Evolutionary conservation across 2,329 filamentous ascomycete species (phyloP), one percentile per base, ranked within the genome.

Genomic region (Colletotrichum paranaense): DNA sequence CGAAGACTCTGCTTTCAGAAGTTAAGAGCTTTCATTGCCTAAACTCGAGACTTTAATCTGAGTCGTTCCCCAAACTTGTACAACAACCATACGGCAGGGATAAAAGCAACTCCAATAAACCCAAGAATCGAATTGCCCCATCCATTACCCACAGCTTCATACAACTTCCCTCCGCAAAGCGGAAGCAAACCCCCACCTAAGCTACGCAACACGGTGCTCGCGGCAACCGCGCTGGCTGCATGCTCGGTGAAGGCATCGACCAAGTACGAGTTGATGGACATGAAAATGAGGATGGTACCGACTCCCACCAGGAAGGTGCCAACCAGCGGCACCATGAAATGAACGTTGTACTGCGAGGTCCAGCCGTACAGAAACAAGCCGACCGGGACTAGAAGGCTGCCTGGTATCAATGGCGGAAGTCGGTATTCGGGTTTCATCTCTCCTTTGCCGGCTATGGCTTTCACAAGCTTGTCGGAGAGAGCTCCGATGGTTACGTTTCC

Each of bases 211-310:
- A 93, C 87, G 0, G 91, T 92, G 76, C 88, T 92, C 2, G 91
- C 91, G 0, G 92, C 92, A 11, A 92, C 88, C 2, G 90, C 92
- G 4, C 86, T 88, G 22, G 92, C 92, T 1, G 91, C 89, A 75
- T 91, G 90, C 69, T 86, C 81, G 58, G 89, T 86, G 74, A 89
- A 90, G 2, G 83, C 81, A 77, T 90, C 88, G 64, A 88, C 86
- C 16, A 90, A 81, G 69, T 90, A 90, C 76, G 87, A 90, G 53
- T 55, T 26, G 55, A 3, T 67, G 14, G 68, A 66, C 67, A 59
- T 70, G 38, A 42, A 70, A 38, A 38, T 35, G 3, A 35, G 57
- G 14, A 70, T 46, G 19, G 65, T 70, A 71, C 88, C 88, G 1
- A 86, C 78, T 0, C 88, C 87, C 67, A 91, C 84, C 3, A 89